Evolutionary conservation across 768 basidiomycete species (phyloP), one percentile per base, ranked within the genome.

Genomic region (Termitomyces sp.): DNA sequence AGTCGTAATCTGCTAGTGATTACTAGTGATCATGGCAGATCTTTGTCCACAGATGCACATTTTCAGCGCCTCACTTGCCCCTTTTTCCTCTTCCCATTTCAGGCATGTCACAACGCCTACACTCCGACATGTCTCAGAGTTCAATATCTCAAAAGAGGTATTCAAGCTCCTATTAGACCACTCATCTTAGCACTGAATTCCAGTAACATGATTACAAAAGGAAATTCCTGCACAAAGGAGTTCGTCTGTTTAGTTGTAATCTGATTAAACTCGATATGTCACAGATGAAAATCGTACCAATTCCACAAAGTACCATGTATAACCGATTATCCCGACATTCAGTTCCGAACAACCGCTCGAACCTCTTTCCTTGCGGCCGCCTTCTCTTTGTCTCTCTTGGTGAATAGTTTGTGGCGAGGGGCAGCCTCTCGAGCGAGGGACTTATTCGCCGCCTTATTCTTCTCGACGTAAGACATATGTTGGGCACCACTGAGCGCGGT

Each of bases 391-490:
- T 93, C 91, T 43, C 92, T 86, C 73, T 92, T 92, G 53, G 85
- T 80, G 72, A 95, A 94, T 31, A 94, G 72, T 74, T 90, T 92
- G 79, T 92, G 86, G 54, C 92, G 83, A 59, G 80, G 80, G 46
- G 80, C 72, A 17, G 74, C 67, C 59, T 81, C 83, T 40, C 80
- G 78, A 32, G 89, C 84, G 10, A 92, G 79, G 60, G 85, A 86
- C 79, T 89, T 91, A 81, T 96, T 96, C 55, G 87, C 91, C 25
- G 88, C 90, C 73, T 92, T 93, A 77, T 95, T 94, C 73, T 93
- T 89, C 75, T 95, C 94, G 51, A 93, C 82, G 68, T 95, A 96
- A 51, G 91, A 92, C 93, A 95, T 94, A 68, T 92, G 92, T 67
- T 92, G 91, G 4, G 86, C 92, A 37, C 94, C 94, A 71, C 91